Conservation (phyloP, 1,139 yeast genomes). For the Kluyveromyces sp. region DNA sequence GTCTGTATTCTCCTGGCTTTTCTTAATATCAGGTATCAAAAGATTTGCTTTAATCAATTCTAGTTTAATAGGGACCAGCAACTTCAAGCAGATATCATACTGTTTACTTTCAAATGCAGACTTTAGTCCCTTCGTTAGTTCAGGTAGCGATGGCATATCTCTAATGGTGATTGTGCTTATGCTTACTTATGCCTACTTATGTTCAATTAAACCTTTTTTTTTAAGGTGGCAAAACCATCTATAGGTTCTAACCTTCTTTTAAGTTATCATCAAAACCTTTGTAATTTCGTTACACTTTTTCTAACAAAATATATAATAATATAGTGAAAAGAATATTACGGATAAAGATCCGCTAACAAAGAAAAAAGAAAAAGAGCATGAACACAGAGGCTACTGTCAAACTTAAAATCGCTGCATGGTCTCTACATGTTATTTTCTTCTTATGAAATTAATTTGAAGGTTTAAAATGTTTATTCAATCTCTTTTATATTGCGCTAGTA, state of each 20-base stretch:
- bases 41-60: constrained; percentile 72
- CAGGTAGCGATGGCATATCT: constrained; percentile 30
- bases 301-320: too few species aligned
- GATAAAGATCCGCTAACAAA: too few species aligned
- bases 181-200: not conserved
- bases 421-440: not conserved
- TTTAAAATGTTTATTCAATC: too few species aligned
- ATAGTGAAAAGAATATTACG: too few species aligned
- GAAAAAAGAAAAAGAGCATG: too few species aligned
- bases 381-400: not conserved
- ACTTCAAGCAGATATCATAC: constrained; percentile 49
- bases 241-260: too few species aligned
- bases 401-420: not conserved
- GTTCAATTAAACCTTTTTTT: not conserved
- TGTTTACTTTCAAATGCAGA: constrained; percentile 53
- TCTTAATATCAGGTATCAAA: constrained; percentile 53
- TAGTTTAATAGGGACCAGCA: constrained; percentile 66
- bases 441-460: not conserved
- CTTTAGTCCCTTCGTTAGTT: constrained; percentile 62
- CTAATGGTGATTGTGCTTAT: too few species aligned
- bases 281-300: too few species aligned
- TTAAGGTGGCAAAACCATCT: constrained; percentile 6
- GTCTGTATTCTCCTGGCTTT: constrained; percentile 33
- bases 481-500: too few species aligned
- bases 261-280: too few species aligned